phyloP scores from a whole-genome alignment of 106 monocot species.

The Dioscorea zingiberensis region DNA sequence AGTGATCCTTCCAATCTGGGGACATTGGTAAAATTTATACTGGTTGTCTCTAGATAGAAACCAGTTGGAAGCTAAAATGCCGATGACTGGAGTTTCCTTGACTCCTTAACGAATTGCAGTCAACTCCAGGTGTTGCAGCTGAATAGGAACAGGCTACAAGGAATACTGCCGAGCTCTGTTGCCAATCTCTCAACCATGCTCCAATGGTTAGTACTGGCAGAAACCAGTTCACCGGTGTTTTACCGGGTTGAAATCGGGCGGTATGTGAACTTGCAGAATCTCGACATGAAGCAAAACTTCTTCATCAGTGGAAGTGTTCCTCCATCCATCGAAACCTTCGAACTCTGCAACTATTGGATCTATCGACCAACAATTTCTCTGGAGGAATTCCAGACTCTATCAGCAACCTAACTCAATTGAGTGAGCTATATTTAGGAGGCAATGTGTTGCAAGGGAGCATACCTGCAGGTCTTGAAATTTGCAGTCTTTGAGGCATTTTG shows the following conservation, averaged over 20 bases:
- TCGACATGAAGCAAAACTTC: too few relatives aligned
- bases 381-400: too few relatives aligned
- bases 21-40: not conserved
- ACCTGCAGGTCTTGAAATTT: too few relatives aligned
- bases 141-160: not conserved
- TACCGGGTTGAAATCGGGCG: too few relatives aligned
- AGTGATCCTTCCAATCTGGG: not conserved
- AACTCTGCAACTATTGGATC: not conserved
- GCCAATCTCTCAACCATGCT: not conserved
- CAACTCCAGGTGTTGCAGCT: not conserved
- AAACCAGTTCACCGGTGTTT: too few relatives aligned
- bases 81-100: not conserved
- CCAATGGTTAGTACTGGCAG: not conserved
- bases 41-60: not conserved
- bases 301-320: too few relatives aligned
- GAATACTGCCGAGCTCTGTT: not conserved
- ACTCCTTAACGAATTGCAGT: not conserved
- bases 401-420: too few relatives aligned
- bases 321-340: not conserved
- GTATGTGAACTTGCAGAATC: too few relatives aligned
- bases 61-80: not conserved
- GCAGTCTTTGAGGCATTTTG: too few relatives aligned
- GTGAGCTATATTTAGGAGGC: too few relatives aligned
- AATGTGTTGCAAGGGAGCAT: too few relatives aligned
- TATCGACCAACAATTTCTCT: too few relatives aligned